Conservation (phyloP, 2,329 filamentous ascomycete species). For the Rutstroemia sp. region DNA sequence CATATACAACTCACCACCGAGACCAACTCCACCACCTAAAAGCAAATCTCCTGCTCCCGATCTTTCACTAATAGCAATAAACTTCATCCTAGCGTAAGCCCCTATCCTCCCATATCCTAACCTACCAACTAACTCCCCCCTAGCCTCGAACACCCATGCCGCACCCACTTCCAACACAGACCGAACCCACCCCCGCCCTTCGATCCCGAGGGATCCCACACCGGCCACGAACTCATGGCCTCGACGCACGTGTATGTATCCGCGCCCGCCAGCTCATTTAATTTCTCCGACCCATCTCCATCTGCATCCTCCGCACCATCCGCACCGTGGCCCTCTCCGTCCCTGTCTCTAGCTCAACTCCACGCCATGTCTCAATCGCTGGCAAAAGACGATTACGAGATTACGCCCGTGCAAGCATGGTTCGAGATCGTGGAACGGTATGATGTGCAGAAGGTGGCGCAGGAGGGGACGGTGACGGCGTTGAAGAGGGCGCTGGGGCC, state of each 20-base stretch:
- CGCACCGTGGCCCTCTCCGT: slow-evolving; percentile 8
- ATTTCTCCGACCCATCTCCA: not conserved
- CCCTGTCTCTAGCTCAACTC: slow-evolving; percentile 11
- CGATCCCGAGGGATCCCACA: slow-evolving; percentile 6
- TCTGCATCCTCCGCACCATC: not conserved
- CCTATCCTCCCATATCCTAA: not conserved
- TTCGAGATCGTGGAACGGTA: slow-evolving; percentile 19
- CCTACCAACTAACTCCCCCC: not conserved
- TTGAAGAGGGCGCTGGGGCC: slow-evolving; percentile 18
- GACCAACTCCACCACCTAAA: too few species aligned
- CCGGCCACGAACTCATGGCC: slow-evolving; percentile 25
- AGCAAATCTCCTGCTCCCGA: not conserved
- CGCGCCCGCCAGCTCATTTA: slow-evolving; percentile 14
- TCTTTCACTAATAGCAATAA: slow-evolving; percentile 21
- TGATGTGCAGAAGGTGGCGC: slow-evolving; percentile 8
- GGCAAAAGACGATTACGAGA: slow-evolving; percentile 21
- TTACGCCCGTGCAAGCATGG: slow-evolving; percentile 29
- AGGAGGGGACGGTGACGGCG: slow-evolving; percentile 4
- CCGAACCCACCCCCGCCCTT: slow-evolving; percentile 1
- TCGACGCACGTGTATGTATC: slow-evolving; percentile 19
- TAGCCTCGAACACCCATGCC: slow-evolving; percentile 6
- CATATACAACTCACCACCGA: too few species aligned
- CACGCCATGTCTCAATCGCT: slow-evolving; percentile 17
- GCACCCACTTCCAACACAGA: slow-evolving; percentile 1
- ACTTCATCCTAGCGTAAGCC: slow-evolving; percentile 26